phyloP scores from a whole-genome alignment of 371 early-diverging fungal species.

The Rhizomucor miehei region DNA sequence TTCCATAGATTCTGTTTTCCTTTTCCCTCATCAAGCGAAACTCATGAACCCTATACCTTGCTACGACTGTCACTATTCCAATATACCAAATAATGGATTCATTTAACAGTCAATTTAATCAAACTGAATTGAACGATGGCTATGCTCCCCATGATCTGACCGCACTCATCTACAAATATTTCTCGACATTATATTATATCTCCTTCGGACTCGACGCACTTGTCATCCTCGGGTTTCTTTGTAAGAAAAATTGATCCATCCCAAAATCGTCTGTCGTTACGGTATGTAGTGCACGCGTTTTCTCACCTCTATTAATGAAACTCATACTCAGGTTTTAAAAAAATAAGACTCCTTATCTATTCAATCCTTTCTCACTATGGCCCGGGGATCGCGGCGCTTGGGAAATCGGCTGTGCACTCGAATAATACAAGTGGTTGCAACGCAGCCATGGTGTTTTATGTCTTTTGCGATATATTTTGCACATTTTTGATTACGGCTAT shows the following conservation, averaged over 20 bases:
- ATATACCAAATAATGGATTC: slow-evolving; percentile 1
- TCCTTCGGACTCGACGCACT: slow-evolving; percentile 9
- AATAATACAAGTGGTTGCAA: slow-evolving; percentile 1
- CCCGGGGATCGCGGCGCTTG: slow-evolving; percentile 7
- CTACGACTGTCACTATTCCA: no score
- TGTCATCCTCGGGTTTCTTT: slow-evolving; percentile 7
- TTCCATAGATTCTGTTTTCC: no score
- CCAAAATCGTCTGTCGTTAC: slow-evolving; percentile 15
- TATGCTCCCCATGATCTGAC: slow-evolving; percentile 4
- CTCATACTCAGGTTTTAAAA: no score
- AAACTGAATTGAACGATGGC: slow-evolving; percentile 2
- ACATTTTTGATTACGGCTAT: slow-evolving; percentile 11
- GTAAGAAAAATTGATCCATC: slow-evolving; percentile 5
- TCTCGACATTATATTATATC: slow-evolving; percentile 6
- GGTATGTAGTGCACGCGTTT: neutral
- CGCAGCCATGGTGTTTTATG: slow-evolving; percentile 13
- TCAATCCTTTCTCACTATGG: slow-evolving; percentile 6
- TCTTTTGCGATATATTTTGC: slow-evolving; percentile 11
- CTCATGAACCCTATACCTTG: no score
- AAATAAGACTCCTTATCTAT: slow-evolving; percentile 8
- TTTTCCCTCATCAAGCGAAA: no score
- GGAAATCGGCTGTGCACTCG: neutral
- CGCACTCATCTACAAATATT: neutral
- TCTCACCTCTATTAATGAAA: no score
- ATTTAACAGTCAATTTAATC: slow-evolving; percentile 3